Evolutionary conservation across 108 stramenopile genomes (phyloP).

Genomic region (Epithemia pelagica): DNA sequence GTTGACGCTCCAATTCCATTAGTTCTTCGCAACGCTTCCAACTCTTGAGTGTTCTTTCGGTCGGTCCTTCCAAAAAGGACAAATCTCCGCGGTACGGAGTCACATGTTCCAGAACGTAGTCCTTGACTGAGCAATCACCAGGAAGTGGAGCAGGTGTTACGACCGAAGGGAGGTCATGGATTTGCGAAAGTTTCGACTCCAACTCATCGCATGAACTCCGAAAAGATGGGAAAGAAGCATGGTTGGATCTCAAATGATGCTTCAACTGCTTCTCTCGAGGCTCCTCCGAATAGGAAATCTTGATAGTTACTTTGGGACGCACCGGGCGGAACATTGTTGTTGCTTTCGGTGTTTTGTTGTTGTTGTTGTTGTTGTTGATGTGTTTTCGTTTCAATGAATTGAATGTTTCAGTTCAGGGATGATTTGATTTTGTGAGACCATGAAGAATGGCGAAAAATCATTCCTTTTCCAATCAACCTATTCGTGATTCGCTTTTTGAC

Average conservation of each 20-base stretch:
- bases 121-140: constrained; percentile 59
- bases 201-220: constrained; percentile 6
- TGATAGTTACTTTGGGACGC: neutral
- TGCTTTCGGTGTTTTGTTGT: neutral
- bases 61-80: constrained; percentile 40
- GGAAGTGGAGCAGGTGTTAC: constrained; percentile 24
- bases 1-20: constrained; percentile 40
- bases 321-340: neutral
- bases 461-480: too few relatives aligned
- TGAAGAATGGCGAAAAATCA: too few relatives aligned
- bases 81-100: constrained; percentile 46
- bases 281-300: neutral
- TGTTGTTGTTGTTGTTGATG: neutral
- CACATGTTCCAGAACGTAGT: constrained; percentile 29
- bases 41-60: constrained; percentile 39
- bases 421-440: too few relatives aligned
- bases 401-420: too few relatives aligned
- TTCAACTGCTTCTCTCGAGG: neutral
- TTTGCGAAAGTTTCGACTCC: neutral
- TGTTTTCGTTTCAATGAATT: too few relatives aligned
- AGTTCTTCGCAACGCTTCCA: constrained; percentile 36
- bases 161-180: neutral
- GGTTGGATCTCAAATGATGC: constrained; percentile 4
- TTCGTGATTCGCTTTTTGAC: too few relatives aligned
- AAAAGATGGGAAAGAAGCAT: constrained; percentile 21